Evolutionary conservation across 129 eudicot genomes (phyloP).

Genomic region (Escallonia herrerae): DNA sequence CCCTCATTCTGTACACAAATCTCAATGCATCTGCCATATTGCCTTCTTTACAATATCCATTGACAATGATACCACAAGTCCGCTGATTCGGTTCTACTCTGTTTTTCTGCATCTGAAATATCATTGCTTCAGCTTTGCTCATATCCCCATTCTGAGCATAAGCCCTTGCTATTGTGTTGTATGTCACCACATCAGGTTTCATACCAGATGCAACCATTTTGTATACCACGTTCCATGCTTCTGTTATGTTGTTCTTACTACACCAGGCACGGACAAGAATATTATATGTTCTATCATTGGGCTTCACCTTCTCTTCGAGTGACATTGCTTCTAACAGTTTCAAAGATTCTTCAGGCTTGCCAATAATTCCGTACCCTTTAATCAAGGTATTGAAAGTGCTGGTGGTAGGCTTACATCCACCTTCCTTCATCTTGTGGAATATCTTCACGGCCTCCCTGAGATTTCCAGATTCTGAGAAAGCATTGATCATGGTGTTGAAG

Average conservation of each 20-base stretch:
- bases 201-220: conserved; percentile 68
- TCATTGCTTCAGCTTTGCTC: conserved; percentile 67
- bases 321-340: conserved; percentile 60
- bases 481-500: conserved; percentile 86
- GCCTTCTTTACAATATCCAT: conserved; percentile 82
- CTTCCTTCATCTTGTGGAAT: conserved; percentile 68
- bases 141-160: conserved; percentile 75
- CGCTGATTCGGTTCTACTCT: conserved; percentile 65
- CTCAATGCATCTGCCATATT: conserved; percentile 79
- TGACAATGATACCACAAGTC: conserved; percentile 81
- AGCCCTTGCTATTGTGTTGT: conserved; percentile 84
- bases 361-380: conserved; percentile 76
- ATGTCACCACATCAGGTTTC: conserved; percentile 81
- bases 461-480: conserved; percentile 80
- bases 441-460: conserved; percentile 78
- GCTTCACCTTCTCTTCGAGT: conserved; percentile 52
- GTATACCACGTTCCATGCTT: conserved; percentile 78
- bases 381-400: conserved; percentile 82
- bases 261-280: conserved; percentile 85
- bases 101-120: conserved; percentile 48
- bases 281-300: conserved; percentile 82
- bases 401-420: conserved; percentile 77
- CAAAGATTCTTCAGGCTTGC: conserved; percentile 82
- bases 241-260: conserved; percentile 43
- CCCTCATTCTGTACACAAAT: conserved; percentile 73